Evolutionary conservation across 306 rosid species (phyloP), one percentile per base, ranked within the genome.

Genomic region (Cyclanthera cordifolia): DNA sequence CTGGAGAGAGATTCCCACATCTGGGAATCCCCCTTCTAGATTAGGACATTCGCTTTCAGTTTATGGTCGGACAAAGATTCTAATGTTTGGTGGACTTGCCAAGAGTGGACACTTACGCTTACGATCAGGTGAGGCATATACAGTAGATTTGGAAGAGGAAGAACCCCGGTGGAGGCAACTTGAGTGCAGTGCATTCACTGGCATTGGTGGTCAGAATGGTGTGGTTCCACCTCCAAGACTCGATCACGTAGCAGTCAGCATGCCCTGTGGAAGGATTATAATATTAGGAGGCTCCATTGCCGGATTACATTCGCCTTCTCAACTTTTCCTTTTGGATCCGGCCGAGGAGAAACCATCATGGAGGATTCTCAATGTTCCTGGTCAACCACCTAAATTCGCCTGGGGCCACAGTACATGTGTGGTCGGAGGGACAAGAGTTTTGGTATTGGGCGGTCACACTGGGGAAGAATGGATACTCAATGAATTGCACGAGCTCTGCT

Each of bases 401-500:
- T 94, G 99, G 99, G 99, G 49, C n/a, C 49, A 45, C 49, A 45
- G 49, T 45, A 45, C 49, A 12, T 45, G 49, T 63, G 95, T 94
- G 74, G 95, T 94, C 66, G 97, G 99, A 71, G 99, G 99, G 64
- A 90, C 97, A 0, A 82, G 95, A 74, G 97, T 94, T 51, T 83
- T 94, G 74, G 99, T 90, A 28, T 76, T 94, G 77, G 99, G 99
- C 53, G 99, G 99, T 72, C 84, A 86, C 67, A 89, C 99, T 0
- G 99, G 99, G 6, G 96, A 93, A 81, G 99, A 94, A 78, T 94
- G 99, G 99, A 79, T 94, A 70, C 95, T 94, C 7, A 90, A 94
- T 73, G 99, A 94, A 81, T 75, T 94, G 87, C 95, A 94, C 19
- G 97, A 94, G 78, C 65, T 94, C 65, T 84, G 99, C 83, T 86